Percentiles rank a stretch among this genome's conserved stretches.
Conservation (phyloP, 805 yeast genomes). For the Cyberlindnera euphorbiiphila region DNA sequence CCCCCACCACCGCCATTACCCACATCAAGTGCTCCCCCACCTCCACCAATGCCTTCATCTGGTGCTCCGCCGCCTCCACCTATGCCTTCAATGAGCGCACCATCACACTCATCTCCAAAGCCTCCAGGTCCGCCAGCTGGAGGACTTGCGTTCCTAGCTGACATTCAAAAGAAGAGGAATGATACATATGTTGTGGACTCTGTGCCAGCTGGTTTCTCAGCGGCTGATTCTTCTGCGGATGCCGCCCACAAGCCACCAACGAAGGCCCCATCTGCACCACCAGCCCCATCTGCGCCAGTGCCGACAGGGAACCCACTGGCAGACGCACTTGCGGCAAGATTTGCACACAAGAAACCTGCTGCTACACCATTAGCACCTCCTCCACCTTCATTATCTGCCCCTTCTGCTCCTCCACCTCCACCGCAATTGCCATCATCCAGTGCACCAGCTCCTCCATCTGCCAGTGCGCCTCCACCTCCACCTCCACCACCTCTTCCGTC, state of each 20-base stretch:
- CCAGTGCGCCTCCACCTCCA: conserved; percentile 10
- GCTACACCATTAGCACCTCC: conserved; percentile 12
- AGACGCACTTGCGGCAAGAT: conserved; percentile 17
- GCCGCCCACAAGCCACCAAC: conserved; percentile 27
- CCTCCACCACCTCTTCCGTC: conserved; percentile 5
- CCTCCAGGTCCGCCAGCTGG: conserved; percentile 28
- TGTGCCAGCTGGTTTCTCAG: conserved; percentile 25
- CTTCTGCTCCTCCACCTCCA: conserved; percentile 19
- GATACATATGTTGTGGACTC: conserved; percentile 47
- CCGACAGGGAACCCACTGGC: conserved; percentile 18
- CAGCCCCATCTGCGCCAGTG: conserved; percentile 23
- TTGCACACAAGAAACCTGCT: conserved; percentile 11
- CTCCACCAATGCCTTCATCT: conserved; percentile 27
- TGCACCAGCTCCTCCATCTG: conserved; percentile 25
- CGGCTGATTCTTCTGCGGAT: conserved; percentile 20
- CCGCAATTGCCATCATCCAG: conserved; percentile 31
- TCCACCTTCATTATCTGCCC: conserved; percentile 12
- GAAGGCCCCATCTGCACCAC: conserved; percentile 21
- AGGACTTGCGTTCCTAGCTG: conserved; percentile 55
- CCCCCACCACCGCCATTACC: conserved; percentile 12
- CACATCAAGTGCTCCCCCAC: conserved; percentile 28
- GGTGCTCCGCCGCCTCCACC: conserved; percentile 33
- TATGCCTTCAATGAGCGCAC: conserved; percentile 17
- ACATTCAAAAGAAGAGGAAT: conserved; percentile 52
- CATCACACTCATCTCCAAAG: conserved; percentile 12